Evolutionary conservation across 164 flowering plant species (phyloP).

Genomic region (Magnolia kwangsiensis): DNA sequence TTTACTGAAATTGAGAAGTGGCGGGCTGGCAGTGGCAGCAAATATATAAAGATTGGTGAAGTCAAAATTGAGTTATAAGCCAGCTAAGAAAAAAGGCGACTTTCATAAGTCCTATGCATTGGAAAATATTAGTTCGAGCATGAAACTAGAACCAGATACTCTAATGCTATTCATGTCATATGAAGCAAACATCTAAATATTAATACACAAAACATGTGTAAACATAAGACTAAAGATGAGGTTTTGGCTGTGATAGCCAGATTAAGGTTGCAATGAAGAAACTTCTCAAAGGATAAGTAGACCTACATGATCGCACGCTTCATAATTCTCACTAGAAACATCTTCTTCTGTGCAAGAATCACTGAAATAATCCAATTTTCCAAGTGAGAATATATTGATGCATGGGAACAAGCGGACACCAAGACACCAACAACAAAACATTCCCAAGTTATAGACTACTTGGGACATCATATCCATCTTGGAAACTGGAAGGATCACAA

Average conservation of each 20-base stretch:
- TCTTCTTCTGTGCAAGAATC: conserved; percentile 24
- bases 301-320: conserved; percentile 53
- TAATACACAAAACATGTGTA: not conserved
- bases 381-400: not conserved
- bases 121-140: not conserved
- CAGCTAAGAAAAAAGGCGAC: not conserved
- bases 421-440: not conserved
- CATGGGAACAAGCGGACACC: not conserved
- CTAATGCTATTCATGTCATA: not conserved
- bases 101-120: not conserved
- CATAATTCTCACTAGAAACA: conserved; percentile 25
- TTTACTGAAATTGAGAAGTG: conserved; percentile 1
- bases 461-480: not conserved
- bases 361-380: conserved; percentile 31
- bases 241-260: not conserved
- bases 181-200: not conserved
- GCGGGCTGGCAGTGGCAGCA: not conserved
- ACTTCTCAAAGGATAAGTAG: conserved; percentile 2
- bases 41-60: no score
- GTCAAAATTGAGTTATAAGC: not conserved
- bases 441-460: not conserved
- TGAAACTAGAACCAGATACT: no score
- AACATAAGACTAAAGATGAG: not conserved
- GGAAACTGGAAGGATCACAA: conserved; percentile 35
- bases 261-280: not conserved